phyloP scores from a whole-genome alignment of 78 protist genomes.

The Dictyostelium intermedium region DNA sequence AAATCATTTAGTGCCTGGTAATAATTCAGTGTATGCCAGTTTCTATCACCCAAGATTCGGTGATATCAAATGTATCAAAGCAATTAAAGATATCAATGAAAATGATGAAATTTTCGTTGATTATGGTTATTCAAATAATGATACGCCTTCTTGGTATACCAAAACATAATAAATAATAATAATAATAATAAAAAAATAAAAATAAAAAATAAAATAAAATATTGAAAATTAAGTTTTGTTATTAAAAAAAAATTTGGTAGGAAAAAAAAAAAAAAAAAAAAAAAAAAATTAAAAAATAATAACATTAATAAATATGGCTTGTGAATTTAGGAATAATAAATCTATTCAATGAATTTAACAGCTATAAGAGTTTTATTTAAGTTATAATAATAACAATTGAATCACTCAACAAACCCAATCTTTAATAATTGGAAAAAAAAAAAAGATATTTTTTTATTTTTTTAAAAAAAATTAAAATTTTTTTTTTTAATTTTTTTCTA shows the following conservation, averaged over 20 bases:
- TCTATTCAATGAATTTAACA: background rate
- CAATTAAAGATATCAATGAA: conserved; percentile 13
- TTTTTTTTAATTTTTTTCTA: background rate
- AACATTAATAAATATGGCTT: background rate
- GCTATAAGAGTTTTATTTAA: background rate
- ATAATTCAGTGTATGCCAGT: conserved; percentile 53
- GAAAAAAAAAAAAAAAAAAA: background rate
- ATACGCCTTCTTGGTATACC: conserved; percentile 46
- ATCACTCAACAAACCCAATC: background rate
- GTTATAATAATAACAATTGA: background rate
- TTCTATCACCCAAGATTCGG: conserved; percentile 81
- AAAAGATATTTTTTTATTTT: background rate
- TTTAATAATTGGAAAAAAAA: background rate
- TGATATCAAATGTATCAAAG: conserved; percentile 63
- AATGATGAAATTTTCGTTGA: conserved; percentile 65
- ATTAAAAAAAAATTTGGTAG: background rate
- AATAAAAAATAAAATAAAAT: background rate
- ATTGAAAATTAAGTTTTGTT: too few species aligned
- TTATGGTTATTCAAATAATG: conserved; percentile 73
- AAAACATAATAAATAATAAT: background rate
- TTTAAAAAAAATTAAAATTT: background rate
- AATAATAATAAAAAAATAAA: background rate
- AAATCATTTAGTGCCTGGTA: conserved; percentile 19
- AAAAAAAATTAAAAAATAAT: background rate
- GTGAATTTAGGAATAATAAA: background rate